These are phyloP conservation scores for Orychophragmus violaceus DNA, from an alignment of 345 rosid genomes.

Conservation along the genomic window DNA sequence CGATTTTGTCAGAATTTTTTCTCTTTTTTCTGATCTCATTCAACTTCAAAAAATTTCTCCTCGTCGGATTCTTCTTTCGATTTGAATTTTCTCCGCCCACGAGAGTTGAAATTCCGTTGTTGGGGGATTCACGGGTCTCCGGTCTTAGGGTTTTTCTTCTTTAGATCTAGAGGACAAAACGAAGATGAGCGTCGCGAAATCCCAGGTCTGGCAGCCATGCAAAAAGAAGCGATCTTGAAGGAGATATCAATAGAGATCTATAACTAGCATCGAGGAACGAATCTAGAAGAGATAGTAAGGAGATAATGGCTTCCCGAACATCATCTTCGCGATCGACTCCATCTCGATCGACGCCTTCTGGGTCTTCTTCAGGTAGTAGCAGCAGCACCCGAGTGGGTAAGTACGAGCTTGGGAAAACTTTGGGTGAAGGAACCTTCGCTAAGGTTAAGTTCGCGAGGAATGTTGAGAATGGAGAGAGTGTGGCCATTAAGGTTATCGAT, in stretches of 20 bases:
- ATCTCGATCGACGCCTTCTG: slow-evolving; percentile 22
- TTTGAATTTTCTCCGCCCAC: slow-evolving; percentile 23
- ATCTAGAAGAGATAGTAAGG: neutral
- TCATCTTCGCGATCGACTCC: slow-evolving; percentile 28
- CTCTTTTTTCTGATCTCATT: neutral
- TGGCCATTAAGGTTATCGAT: slow-evolving; percentile 89
- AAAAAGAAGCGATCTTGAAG: slow-evolving; percentile 87
- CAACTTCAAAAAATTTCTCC: neutral
- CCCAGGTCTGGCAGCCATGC: slow-evolving; percentile 99
- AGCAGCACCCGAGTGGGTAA: slow-evolving; percentile 92
- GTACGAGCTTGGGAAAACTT: slow-evolving; percentile 88
- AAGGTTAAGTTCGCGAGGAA: slow-evolving; percentile 95
- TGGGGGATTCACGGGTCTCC: neutral
- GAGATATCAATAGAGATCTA: neutral
- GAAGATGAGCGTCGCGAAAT: slow-evolving; percentile 72
- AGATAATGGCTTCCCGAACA: slow-evolving; percentile 40
- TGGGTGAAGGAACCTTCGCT: slow-evolving; percentile 96
- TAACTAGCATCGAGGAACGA: neutral
- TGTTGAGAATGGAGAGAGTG: slow-evolving; percentile 59
- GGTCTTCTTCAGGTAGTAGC: slow-evolving; percentile 20
- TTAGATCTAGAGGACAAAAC: neutral
- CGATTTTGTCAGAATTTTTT: neutral
- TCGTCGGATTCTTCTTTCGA: slow-evolving; percentile 15
- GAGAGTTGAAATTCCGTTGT: slow-evolving; percentile 7
- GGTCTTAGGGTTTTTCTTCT: slow-evolving; percentile 12